A percentile compares a stretch with the other conserved stretches of the same genome.
Evolutionary conservation across 495 filamentous ascomycete species (phyloP).

Genomic region (Podospora comata): DNA sequence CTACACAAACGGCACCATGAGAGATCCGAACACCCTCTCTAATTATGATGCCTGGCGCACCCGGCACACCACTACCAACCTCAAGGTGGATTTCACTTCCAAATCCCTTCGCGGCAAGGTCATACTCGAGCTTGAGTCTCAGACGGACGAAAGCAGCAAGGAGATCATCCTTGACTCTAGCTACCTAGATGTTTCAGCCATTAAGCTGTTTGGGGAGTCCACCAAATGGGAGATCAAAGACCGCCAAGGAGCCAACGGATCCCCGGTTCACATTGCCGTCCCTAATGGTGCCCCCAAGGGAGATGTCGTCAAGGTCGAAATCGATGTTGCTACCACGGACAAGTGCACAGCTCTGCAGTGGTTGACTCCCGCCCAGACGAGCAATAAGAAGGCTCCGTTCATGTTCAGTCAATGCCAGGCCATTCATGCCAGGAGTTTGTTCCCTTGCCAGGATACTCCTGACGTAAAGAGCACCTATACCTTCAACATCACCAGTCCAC

Average conservation of each 20-base stretch:
- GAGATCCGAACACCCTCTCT: conserved; percentile 87
- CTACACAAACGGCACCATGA: conserved; percentile 52
- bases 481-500: conserved; percentile 80
- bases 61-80: conserved; percentile 71
- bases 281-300: conserved; percentile 60
- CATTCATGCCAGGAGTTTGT: conserved; percentile 87
- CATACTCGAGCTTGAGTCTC: conserved; percentile 65
- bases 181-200: conserved; percentile 63
- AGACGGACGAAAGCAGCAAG: conserved; percentile 62
- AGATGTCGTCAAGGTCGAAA: conserved; percentile 59
- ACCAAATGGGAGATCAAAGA: conserved; percentile 68
- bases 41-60: conserved; percentile 86
- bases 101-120: conserved; percentile 73
- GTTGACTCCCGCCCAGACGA: conserved; percentile 86
- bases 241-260: conserved; percentile 71
- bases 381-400: conserved; percentile 89
- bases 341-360: conserved; percentile 91
- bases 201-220: conserved; percentile 50
- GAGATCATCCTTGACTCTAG: conserved; percentile 88
- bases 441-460: conserved; percentile 96
- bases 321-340: conserved; percentile 65
- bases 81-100: conserved; percentile 76
- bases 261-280: conserved; percentile 69
- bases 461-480: conserved; percentile 88
- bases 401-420: conserved; percentile 99